phyloP scores from a whole-genome alignment of 2,329 filamentous ascomycete species.

The Fusarium foetens region DNA sequence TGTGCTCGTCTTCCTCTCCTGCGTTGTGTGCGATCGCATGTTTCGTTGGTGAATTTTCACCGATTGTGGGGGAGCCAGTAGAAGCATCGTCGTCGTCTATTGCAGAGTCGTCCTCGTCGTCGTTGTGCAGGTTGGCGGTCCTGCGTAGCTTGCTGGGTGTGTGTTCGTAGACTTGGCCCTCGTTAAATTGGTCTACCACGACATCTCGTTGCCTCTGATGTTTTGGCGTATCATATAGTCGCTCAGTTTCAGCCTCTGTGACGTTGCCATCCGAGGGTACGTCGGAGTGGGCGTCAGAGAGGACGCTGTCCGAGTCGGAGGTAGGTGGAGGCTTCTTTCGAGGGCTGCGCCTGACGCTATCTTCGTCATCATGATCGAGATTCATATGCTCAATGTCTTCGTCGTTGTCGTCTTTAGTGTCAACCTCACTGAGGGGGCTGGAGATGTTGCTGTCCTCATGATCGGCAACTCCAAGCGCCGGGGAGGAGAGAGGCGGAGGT shows the following conservation, averaged over 20 bases:
- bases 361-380: conserved; percentile 53
- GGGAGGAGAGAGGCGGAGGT: conserved; percentile 60
- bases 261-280: conserved; percentile 61
- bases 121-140: conserved; percentile 48
- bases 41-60: conserved; percentile 52
- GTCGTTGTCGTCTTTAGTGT: conserved; percentile 79
- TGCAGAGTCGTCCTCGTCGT: conserved; percentile 53
- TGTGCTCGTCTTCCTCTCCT: conserved; percentile 46
- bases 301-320: conserved; percentile 62
- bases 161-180: conserved; percentile 66
- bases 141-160: conserved; percentile 83
- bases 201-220: conserved; percentile 72
- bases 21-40: conserved; percentile 41
- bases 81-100: conserved; percentile 55
- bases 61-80: conserved; percentile 52
- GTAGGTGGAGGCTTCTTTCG: conserved; percentile 47
- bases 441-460: conserved; percentile 78
- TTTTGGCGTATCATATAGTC: conserved; percentile 87
- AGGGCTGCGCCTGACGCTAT: conserved; percentile 44
- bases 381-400: conserved; percentile 72
- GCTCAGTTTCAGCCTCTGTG: conserved; percentile 93
- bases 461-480: conserved; percentile 53
- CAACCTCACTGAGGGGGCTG: conserved; percentile 92
- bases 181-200: conserved; percentile 65
- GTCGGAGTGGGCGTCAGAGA: conserved; percentile 63